Evolutionary conservation across 345 rosid species (phyloP).

Genomic region (Passiflora organensis): DNA sequence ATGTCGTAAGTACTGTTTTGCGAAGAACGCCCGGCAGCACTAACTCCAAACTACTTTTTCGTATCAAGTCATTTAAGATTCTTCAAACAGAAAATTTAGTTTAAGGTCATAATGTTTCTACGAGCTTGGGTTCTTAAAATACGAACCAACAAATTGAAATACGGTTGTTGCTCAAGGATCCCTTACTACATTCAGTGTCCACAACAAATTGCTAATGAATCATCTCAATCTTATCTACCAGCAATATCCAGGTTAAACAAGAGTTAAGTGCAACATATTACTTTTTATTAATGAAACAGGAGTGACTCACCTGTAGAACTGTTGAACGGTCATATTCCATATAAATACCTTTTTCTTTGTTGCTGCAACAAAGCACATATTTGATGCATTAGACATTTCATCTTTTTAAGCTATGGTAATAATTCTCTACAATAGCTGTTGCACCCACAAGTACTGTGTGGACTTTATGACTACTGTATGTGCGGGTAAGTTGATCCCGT

Average conservation of each 20-base stretch:
- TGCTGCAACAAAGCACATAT: slow-evolving; percentile 41
- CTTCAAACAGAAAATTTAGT: too few relatives aligned
- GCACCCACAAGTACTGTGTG: slow-evolving; percentile 78
- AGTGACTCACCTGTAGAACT: slow-evolving; percentile 61
- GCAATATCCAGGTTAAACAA: not conserved
- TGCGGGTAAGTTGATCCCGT: slow-evolving; percentile 96
- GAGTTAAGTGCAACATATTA: too few relatives aligned
- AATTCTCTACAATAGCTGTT: slow-evolving; percentile 4
- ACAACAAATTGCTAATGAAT: too few relatives aligned
- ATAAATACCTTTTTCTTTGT: slow-evolving; percentile 89
- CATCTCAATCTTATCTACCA: not conserved
- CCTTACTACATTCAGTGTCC: too few relatives aligned
- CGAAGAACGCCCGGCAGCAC: too few relatives aligned
- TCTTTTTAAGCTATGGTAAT: slow-evolving; percentile 3
- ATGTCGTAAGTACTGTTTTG: too few relatives aligned
- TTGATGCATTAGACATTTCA: slow-evolving; percentile 15
- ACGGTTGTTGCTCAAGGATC: too few relatives aligned
- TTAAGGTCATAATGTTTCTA: too few relatives aligned
- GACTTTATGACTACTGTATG: slow-evolving; percentile 95
- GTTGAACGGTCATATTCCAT: slow-evolving; percentile 92
- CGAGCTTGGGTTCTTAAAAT: too few relatives aligned
- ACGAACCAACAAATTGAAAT: too few relatives aligned
- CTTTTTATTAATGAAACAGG: not conserved
- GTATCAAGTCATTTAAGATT: too few relatives aligned
- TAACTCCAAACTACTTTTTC: too few relatives aligned